A percentile compares a stretch with the other conserved stretches of the same genome.
Evolutionary conservation across 2,329 filamentous ascomycete species (phyloP).

Genomic region (Xylaria sp.): DNA sequence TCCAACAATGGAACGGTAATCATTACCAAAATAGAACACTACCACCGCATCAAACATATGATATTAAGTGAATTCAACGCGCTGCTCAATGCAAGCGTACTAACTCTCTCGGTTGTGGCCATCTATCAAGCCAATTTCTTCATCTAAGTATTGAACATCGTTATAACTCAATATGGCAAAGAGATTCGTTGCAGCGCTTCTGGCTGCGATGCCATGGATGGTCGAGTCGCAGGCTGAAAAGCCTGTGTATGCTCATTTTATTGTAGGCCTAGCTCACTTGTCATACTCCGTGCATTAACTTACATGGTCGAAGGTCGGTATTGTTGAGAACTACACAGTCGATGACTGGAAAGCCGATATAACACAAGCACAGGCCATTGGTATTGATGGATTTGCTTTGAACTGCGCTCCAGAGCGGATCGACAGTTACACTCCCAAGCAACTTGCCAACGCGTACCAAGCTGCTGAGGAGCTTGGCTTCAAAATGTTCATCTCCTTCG

Average conservation of each 20-base stretch:
- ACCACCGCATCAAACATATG: neutral
- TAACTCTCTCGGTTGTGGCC: neutral
- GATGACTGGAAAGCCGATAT: constrained; percentile 34
- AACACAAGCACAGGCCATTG: constrained; percentile 28
- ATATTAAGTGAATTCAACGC: neutral
- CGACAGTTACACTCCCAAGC: constrained; percentile 28
- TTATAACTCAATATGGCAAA: constrained; percentile 22
- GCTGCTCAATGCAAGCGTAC: neutral
- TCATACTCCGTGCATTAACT: neutral
- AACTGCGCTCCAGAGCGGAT: constrained; percentile 28
- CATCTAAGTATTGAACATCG: neutral
- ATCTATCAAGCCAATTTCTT: neutral
- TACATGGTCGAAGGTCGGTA: constrained; percentile 23
- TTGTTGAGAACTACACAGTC: constrained; percentile 31
- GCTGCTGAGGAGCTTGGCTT: constrained; percentile 27
- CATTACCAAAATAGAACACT: neutral
- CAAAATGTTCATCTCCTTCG: constrained; percentile 34
- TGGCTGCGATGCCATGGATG: constrained; percentile 31
- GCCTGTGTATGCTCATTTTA: constrained; percentile 33
- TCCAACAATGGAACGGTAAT: neutral
- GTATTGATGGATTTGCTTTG: constrained; percentile 30
- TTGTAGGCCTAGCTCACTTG: neutral
- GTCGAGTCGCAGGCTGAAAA: constrained; percentile 21
- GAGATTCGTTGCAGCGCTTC: constrained; percentile 17
- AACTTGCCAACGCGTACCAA: constrained; percentile 32